phyloP scores from a whole-genome alignment of 306 rosid species.

The Pachyrhizus erosus region DNA sequence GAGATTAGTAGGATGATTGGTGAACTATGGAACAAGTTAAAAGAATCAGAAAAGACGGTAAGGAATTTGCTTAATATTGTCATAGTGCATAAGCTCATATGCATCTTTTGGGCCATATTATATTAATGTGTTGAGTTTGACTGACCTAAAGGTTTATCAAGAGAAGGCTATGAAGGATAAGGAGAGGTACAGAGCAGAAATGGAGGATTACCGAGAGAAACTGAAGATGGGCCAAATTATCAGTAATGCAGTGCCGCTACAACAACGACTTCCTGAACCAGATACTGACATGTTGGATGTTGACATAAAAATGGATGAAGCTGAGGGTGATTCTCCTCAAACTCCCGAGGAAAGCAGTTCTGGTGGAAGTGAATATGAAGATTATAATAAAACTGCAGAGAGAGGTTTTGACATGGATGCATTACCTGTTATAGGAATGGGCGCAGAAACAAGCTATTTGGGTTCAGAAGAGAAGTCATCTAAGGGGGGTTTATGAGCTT shows the following conservation, averaged over 20 bases:
- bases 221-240: constrained; percentile 60
- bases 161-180: constrained; percentile 87
- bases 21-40: constrained; percentile 88
- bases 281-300: constrained; percentile 52
- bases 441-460: constrained; percentile 44
- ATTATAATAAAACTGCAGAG: constrained; percentile 42
- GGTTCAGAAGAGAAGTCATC: constrained; percentile 46
- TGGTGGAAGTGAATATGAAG: constrained; percentile 62
- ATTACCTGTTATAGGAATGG: constrained; percentile 39
- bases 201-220: constrained; percentile 82
- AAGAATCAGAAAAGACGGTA: constrained; percentile 69
- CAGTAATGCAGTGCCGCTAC: constrained; percentile 80
- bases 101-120: neutral
- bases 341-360: constrained; percentile 61
- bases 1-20: constrained; percentile 93
- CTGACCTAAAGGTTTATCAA: constrained; percentile 72
- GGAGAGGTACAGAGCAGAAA: constrained; percentile 78
- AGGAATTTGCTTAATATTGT: constrained; percentile 35
- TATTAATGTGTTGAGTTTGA: constrained; percentile 24
- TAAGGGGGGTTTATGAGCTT: constrained; percentile 45
- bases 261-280: constrained; percentile 65
- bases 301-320: constrained; percentile 55
- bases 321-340: constrained; percentile 50
- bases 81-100: neutral
- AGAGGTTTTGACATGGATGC: constrained; percentile 48